Conservation (phyloP, 2,329 filamentous ascomycete genomes). For the Tolypocladium album region DNA sequence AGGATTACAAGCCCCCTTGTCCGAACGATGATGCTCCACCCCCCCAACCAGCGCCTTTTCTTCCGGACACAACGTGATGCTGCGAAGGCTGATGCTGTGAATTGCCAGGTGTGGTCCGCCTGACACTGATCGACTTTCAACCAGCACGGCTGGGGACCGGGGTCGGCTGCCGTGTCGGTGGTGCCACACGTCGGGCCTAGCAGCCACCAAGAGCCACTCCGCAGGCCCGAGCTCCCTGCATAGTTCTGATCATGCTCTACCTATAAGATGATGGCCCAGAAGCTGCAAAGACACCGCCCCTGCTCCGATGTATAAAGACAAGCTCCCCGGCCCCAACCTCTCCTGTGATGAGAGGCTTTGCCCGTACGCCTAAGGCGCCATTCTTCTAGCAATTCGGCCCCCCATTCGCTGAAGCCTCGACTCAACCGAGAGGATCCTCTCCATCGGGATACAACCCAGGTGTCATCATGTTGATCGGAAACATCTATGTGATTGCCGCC, state of each 20-base stretch:
- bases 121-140: background rate
- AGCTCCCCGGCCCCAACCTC: background rate
- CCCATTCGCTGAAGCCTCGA: background rate
- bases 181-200: background rate
- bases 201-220: background rate
- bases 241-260: background rate
- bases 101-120: background rate
- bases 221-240: background rate
- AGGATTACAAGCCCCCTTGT: background rate
- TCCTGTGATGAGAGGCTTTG: background rate
- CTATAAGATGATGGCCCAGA: background rate
- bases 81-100: background rate
- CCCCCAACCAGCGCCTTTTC: background rate
- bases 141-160: background rate
- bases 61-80: background rate
- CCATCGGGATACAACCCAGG: background rate
- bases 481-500: slow-evolving; percentile 23
- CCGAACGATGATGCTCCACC: background rate
- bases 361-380: background rate
- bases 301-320: background rate
- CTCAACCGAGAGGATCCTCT: background rate
- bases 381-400: background rate
- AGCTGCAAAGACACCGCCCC: background rate
- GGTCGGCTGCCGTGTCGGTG: background rate
- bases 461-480: slow-evolving; percentile 18